Conservation (phyloP, 2,329 filamentous ascomycete genomes). For the Colletotrichum sp. region DNA sequence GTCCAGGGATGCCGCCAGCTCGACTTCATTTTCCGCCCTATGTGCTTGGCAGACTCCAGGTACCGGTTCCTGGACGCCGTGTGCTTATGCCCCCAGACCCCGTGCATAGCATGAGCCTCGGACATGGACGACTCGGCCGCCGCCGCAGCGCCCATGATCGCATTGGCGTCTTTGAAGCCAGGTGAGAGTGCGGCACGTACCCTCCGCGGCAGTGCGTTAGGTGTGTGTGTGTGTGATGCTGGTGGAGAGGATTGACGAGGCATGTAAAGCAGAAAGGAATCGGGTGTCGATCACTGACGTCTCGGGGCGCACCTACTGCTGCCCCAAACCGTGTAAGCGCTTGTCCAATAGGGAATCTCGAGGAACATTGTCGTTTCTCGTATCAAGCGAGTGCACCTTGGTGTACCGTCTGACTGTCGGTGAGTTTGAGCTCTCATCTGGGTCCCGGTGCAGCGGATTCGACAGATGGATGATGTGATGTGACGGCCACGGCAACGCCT, state of each 20-base stretch:
- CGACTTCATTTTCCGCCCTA: neutral
- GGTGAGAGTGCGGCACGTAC: neutral
- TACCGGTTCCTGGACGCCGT: conserved; percentile 7
- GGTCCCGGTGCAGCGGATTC: neutral
- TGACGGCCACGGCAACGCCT: neutral
- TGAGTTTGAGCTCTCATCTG: neutral
- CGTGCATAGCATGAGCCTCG: neutral
- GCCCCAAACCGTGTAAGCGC: neutral
- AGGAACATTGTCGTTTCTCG: neutral
- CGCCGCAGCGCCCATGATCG: neutral
- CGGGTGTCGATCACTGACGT: neutral
- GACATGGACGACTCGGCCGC: neutral
- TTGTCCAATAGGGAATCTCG: neutral
- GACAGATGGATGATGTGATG: neutral
- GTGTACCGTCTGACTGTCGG: conserved; percentile 1
- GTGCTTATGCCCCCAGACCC: neutral
- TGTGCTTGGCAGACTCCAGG: conserved; percentile 8
- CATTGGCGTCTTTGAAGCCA: neutral
- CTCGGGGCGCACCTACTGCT: neutral
- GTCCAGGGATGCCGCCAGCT: conserved; percentile 12
- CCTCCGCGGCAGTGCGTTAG: neutral
- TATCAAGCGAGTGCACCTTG: neutral
- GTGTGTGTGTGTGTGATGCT: neutral
- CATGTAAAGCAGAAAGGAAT: neutral
- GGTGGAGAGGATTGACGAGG: neutral